Evolutionary conservation across 1,284 basidiomycete species (phyloP), one percentile per base, ranked within the genome.

Genomic region (Cronartium quercuum): DNA sequence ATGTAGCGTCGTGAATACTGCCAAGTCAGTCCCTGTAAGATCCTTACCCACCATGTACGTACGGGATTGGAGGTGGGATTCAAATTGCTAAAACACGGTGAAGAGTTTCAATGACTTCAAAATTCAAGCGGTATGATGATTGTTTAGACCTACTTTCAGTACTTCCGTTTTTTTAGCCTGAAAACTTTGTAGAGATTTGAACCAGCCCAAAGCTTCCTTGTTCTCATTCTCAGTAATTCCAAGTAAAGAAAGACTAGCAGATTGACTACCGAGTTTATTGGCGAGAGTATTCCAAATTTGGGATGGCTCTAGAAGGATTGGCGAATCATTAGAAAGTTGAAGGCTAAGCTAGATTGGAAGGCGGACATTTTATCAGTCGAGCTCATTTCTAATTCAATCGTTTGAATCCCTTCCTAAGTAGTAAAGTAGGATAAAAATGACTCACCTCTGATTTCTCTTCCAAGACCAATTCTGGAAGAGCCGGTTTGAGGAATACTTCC

Each of bases 1-100:
- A 66, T 73, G 69, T 40, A 66, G 40, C 35, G 58, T 21, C 24
- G 70, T 73, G 15, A 65, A 73, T 2, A 63, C 63, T 24, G 65
- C 35, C 18, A 73, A 38, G 58, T 73, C 69, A 10, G 42, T 38
- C 4, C 35, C 44, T 41, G 41, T 73, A 18, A 73, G 29, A 18
- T 15, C 24, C 13, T 63, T 13, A 18, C 62, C 62, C n/a, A 64
- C 42, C 41, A 73, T 64, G 21, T 64, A 73, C 34, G 69, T 73
- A 15, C 69, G 7, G 40, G 69, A 40, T n/a, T 64, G 69, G 29
- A 73, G 34, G 37, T 73, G 44, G 55, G 41, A 24, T 18, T 65
- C 69, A 29, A 73, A 34, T 64, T 65, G 47, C 69, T 73, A 40
- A 18, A 10, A 18, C 2, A 62, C 7, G 15, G 6, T 35, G 42